Evolutionary conservation across 2,329 filamentous ascomycete species (phyloP).

Genomic region (Phaeoacremonium minimum): DNA sequence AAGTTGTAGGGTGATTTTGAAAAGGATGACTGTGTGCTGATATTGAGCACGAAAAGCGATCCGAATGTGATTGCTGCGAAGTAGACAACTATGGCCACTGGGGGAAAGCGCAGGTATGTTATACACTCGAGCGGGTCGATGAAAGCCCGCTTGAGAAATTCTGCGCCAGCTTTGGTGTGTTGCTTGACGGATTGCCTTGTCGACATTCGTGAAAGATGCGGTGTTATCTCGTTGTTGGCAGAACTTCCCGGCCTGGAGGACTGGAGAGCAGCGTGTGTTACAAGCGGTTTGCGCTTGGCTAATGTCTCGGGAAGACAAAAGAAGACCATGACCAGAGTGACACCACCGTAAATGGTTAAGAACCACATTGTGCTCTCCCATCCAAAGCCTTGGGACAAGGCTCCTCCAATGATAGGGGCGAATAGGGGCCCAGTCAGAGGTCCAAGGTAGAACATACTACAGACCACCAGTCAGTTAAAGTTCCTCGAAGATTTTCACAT

Average conservation of each 20-base stretch:
- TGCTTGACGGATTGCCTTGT: conserved; percentile 58
- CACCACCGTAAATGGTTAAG: conserved; percentile 63
- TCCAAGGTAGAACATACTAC: conserved; percentile 67
- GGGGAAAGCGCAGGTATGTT: conserved; percentile 67
- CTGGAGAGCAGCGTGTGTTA: too few species aligned
- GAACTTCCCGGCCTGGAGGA: not conserved
- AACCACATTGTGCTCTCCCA: conserved; percentile 82
- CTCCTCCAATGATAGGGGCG: conserved; percentile 73
- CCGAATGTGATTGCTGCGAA: conserved; percentile 74
- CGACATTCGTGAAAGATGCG: conserved; percentile 43
- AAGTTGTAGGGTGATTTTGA: conserved; percentile 64
- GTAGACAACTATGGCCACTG: conserved; percentile 69
- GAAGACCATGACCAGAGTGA: conserved; percentile 50
- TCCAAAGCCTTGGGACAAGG: conserved; percentile 61
- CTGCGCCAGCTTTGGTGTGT: conserved; percentile 49
- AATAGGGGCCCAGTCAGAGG: conserved; percentile 71
- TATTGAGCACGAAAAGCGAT: conserved; percentile 72
- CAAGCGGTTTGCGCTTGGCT: conserved; percentile 21
- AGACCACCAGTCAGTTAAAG: not conserved
- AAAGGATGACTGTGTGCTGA: conserved; percentile 70
- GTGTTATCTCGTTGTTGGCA: conserved; percentile 1
- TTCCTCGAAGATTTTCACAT: not conserved
- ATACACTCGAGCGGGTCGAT: conserved; percentile 71
- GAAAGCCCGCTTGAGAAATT: conserved; percentile 54
- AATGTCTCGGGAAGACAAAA: conserved; percentile 65